Evolutionary conservation across 2,329 filamentous ascomycete genomes (phyloP), one percentile per base, ranked within the genome.

Genomic region (Colletotrichum australisinense): DNA sequence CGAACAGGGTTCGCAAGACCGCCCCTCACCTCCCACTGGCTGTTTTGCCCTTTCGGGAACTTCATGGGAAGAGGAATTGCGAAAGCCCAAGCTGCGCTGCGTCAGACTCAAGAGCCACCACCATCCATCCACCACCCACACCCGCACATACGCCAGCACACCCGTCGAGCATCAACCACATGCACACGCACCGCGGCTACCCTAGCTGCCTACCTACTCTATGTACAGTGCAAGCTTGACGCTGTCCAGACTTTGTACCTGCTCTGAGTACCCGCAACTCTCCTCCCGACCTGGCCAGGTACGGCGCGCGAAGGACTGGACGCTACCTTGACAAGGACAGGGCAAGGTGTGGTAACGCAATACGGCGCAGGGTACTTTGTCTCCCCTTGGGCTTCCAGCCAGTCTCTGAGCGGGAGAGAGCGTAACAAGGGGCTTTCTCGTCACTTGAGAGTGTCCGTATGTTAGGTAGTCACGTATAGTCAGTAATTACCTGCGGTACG

Each of bases 271-370:
- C 67, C 56, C 56, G 71, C 67, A 71, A 63, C 62, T 56, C 49
- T 62, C 46, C 59, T 73, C 32, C 42, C 66, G 46, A 70, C 53
- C 66, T 69, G 70, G 70, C 67, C 66, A 73, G 59, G 70, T 46
- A 73, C 66, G 66, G 69, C 65, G 58, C 69, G 66, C 52, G 42
- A 63, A 58, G 59, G 53, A 55, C 67, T 59, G 28, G 58, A 58
- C 42, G 69, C 69, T 46, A 63, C 69, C 38, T 53, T 26, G 65
- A 63, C 65, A 35, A 73, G 55, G 70, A 73, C 59, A 64, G 55
- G 70, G 70, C 35, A 63, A 22, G 66, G 46, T 69, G 66, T 26
- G 57, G 53, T 60, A 46, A 69, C 59, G 59, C 66, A 55, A 42
- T 30, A 56, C 55, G 65, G 42, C 38, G 66, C 58, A 35, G 38